Percentiles rank a stretch among this genome's conserved stretches.
These are phyloP conservation scores for Aspergillus vadensis DNA, from an alignment of 2,329 filamentous ascomycete genomes.

Conservation along the genomic window DNA sequence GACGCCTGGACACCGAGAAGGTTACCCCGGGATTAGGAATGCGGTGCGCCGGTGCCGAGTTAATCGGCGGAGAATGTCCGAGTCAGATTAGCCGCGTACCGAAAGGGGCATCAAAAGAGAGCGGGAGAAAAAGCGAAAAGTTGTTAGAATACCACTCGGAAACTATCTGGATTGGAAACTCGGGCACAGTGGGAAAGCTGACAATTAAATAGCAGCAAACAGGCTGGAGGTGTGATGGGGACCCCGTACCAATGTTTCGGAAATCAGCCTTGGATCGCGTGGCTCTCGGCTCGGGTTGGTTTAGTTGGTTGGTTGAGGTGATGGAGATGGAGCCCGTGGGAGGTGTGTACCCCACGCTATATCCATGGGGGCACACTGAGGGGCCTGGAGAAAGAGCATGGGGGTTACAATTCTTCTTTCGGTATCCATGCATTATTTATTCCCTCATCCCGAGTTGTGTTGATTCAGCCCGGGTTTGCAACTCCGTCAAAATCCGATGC, in stretches of 20 bases:
- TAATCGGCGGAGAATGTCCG: slow-evolving; percentile 3
- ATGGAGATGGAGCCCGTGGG: slow-evolving; percentile 3
- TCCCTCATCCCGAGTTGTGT: neutral
- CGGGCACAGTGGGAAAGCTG: neutral
- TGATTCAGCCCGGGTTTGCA: neutral
- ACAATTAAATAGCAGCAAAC: slow-evolving; percentile 13
- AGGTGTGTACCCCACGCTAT: slow-evolving; percentile 19
- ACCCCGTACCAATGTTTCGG: slow-evolving; percentile 10
- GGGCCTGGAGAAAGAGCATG: neutral
- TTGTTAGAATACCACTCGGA: neutral
- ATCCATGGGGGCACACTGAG: neutral
- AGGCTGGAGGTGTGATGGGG: slow-evolving; percentile 2
- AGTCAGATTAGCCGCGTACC: slow-evolving; percentile 10
- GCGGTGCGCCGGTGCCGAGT: neutral
- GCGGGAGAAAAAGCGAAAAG: neutral
- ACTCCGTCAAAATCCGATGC: neutral
- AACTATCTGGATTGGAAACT: neutral
- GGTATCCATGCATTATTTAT: neutral
- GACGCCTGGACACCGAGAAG: neutral
- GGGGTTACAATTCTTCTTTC: neutral
- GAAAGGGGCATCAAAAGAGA: neutral
- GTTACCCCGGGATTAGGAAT: neutral
- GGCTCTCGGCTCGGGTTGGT: slow-evolving; percentile 16
- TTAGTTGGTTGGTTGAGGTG: slow-evolving; percentile 8
- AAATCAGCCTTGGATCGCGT: slow-evolving; percentile 11